A percentile compares a stretch with the other conserved stretches of the same genome.
These are phyloP conservation scores for Zymoseptoria passerinii DNA, from an alignment of 2,329 filamentous ascomycete species.

Conservation along the genomic window DNA sequence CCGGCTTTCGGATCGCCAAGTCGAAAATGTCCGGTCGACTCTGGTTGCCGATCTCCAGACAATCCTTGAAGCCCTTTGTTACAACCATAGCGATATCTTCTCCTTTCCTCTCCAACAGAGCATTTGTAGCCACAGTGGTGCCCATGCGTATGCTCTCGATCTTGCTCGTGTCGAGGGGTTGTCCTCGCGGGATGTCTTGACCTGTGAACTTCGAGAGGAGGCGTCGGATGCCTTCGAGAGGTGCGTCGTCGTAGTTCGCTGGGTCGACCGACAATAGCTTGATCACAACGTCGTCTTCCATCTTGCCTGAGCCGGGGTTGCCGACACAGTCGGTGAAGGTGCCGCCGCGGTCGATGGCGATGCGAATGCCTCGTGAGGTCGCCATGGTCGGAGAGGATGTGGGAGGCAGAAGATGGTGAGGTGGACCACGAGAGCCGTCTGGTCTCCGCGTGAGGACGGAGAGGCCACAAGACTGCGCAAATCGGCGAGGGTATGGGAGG, in stretches of 20 bases:
- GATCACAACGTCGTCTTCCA: conserved; percentile 69
- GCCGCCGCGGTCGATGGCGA: conserved; percentile 71
- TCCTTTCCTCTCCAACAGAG: conserved; percentile 79
- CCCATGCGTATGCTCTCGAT: conserved; percentile 95
- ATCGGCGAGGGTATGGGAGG: too few species aligned
- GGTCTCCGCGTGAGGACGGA: neutral
- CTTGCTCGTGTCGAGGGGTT: conserved; percentile 68
- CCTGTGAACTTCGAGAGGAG: conserved; percentile 71
- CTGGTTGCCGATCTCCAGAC: conserved; percentile 83
- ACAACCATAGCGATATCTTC: conserved; percentile 82
- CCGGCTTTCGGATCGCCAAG: conserved; percentile 75
- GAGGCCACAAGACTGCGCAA: too few species aligned
- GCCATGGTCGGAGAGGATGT: neutral
- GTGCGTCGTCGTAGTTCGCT: conserved; percentile 81
- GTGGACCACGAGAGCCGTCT: too few species aligned
- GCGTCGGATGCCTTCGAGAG: conserved; percentile 80
- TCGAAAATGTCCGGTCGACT: conserved; percentile 85
- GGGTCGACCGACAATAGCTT: conserved; percentile 88
- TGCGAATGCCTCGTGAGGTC: conserved; percentile 53
- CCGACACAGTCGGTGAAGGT: conserved; percentile 92
- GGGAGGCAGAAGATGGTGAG: neutral
- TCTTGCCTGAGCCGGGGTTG: conserved; percentile 60
- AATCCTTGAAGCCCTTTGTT: conserved; percentile 81
- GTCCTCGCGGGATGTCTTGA: conserved; percentile 68
- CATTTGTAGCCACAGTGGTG: conserved; percentile 90